phyloP scores from a whole-genome alignment of 1,139 yeast genomes.

The Yamadazyma siamensis region DNA sequence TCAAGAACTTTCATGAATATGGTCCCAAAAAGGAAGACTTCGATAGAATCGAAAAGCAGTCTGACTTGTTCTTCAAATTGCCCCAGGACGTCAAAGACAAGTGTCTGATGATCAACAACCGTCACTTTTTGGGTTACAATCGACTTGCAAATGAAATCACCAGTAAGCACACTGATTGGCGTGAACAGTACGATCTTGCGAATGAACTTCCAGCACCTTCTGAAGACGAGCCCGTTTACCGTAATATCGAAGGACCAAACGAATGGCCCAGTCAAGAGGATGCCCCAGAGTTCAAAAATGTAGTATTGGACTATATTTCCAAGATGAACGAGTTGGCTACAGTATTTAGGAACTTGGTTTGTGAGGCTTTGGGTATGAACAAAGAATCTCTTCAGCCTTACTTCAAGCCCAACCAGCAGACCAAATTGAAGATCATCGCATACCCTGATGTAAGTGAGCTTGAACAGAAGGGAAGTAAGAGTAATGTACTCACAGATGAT shows the following conservation, averaged over 20 bases:
- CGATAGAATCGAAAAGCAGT: constrained; percentile 35
- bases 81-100: constrained; percentile 50
- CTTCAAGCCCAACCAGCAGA: constrained; percentile 51
- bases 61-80: constrained; percentile 49
- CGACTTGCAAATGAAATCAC: constrained; percentile 66
- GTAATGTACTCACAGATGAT: constrained; percentile 35
- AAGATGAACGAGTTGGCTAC: constrained; percentile 47
- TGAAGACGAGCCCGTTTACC: constrained; percentile 47
- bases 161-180: constrained; percentile 55
- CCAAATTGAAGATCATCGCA: constrained; percentile 52
- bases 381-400: constrained; percentile 43
- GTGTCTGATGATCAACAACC: constrained; percentile 59
- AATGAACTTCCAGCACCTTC: constrained; percentile 54
- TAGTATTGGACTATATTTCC: constrained; percentile 42
- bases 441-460: constrained; percentile 43
- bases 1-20: constrained; percentile 38
- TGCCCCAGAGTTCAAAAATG: constrained; percentile 50
- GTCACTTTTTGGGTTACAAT: constrained; percentile 68
- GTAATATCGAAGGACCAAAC: constrained; percentile 64
- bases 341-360: constrained; percentile 42
- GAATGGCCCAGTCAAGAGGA: constrained; percentile 50
- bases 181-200: constrained; percentile 69
- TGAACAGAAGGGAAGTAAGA: constrained; percentile 13
- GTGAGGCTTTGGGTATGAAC: constrained; percentile 53
- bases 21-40: constrained; percentile 39